Evolutionary conservation across 208 protist genomes (phyloP).

Genomic region (Herpetomonas samuelpessoai): DNA sequence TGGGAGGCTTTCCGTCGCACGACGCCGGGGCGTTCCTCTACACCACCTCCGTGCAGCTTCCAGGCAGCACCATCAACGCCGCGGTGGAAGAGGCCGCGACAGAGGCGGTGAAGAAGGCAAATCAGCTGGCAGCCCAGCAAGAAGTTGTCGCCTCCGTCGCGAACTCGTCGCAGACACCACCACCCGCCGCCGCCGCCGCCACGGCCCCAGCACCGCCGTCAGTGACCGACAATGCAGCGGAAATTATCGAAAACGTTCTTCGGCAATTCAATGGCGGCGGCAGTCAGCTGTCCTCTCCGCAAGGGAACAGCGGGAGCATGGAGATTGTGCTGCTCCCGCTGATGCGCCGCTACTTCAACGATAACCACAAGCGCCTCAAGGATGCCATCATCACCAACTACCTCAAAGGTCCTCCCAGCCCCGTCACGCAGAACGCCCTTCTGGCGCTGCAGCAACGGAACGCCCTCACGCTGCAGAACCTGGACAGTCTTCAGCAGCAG

Average conservation of each 20-base stretch:
- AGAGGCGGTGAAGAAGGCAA: not conserved
- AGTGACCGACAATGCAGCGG: not conserved
- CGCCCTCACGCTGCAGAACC: not conserved
- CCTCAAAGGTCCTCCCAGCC: conserved; percentile 35
- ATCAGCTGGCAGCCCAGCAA: not conserved
- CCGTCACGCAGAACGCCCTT: conserved; percentile 25
- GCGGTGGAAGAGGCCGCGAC: not conserved
- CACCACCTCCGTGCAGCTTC: conserved; percentile 65
- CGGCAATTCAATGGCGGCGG: not conserved
- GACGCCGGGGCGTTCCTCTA: conserved; percentile 77
- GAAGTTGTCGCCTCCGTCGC: not conserved
- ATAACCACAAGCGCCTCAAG: conserved; percentile 64
- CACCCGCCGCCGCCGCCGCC: not conserved
- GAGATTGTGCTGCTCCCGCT: conserved; percentile 82
- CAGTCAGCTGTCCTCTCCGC: not conserved
- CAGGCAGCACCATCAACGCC: conserved; percentile 14
- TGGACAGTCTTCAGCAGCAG: not conserved
- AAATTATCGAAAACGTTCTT: not conserved
- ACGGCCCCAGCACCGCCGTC: not conserved
- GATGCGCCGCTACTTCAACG: conserved; percentile 83
- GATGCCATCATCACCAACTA: conserved; percentile 45
- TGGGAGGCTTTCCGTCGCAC: conserved; percentile 87
- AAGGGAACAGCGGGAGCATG: conserved; percentile 13
- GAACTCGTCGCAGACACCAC: not conserved
- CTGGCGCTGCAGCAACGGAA: conserved; percentile 16